phyloP scores from a whole-genome alignment of 2,329 filamentous ascomycete species.

The Colletotrichum sp. region DNA sequence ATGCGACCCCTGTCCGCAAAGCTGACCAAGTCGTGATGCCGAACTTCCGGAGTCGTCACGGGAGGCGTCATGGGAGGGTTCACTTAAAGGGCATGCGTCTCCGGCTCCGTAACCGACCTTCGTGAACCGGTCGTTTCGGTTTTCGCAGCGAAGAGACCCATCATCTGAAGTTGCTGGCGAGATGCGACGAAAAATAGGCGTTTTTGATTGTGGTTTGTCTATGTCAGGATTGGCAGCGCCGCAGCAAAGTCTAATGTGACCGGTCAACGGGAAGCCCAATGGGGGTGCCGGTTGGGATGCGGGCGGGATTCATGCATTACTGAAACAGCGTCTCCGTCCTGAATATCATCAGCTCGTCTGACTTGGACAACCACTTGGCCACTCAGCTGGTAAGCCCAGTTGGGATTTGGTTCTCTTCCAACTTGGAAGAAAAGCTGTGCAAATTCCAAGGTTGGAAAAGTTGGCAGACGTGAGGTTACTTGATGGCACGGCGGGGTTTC shows the following conservation, averaged over 20 bases:
- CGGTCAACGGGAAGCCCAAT: background rate
- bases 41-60: background rate
- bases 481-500: background rate
- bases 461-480: background rate
- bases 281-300: background rate
- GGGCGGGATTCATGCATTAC: background rate
- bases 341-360: background rate
- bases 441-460: background rate
- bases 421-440: background rate
- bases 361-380: background rate
- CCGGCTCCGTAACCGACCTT: background rate
- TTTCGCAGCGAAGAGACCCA: background rate
- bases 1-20: conserved; percentile 7
- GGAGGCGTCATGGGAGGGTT: background rate
- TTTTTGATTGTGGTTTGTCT: background rate
- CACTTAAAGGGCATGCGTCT: background rate
- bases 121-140: background rate
- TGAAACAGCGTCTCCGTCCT: background rate
- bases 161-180: conserved; percentile 11
- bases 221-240: background rate
- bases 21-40: background rate
- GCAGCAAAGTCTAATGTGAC: background rate
- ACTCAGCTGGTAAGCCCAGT: background rate
- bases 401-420: background rate
- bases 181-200: background rate